phyloP scores from a whole-genome alignment of 2,329 filamentous ascomycete species.

The Xylaria sp. region DNA sequence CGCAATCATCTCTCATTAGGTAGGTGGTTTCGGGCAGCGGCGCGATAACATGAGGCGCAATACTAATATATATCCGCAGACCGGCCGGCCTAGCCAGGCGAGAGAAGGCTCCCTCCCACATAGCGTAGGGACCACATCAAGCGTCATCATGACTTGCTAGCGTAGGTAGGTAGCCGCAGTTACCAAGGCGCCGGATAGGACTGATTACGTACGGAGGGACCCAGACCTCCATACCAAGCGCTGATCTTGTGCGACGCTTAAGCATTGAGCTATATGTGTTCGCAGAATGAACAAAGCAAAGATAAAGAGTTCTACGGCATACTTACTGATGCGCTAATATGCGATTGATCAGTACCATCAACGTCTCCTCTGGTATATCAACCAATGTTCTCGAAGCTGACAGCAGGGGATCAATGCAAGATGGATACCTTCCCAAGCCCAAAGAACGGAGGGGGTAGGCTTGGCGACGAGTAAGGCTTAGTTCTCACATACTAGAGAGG shows the following conservation, averaged over 20 bases:
- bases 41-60: constrained; percentile 3
- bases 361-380: background rate
- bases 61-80: constrained; percentile 16
- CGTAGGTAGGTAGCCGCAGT: background rate
- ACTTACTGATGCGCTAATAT: background rate
- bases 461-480: constrained; percentile 19
- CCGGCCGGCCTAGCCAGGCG: background rate
- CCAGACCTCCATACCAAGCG: background rate
- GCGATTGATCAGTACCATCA: background rate
- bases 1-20: background rate
- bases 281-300: constrained; percentile 3
- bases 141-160: constrained; percentile 7
- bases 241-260: background rate
- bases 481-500: constrained; percentile 20
- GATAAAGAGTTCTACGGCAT: background rate
- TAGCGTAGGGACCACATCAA: background rate
- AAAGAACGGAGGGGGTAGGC: constrained; percentile 7
- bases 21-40: background rate
- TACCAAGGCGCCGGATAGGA: background rate
- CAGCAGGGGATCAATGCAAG: constrained; percentile 6
- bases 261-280: background rate
- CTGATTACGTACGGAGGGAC: constrained; percentile 9
- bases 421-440: background rate
- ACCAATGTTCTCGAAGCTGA: constrained; percentile 26
- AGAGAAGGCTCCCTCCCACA: background rate